phyloP scores from a whole-genome alignment of 441 rosid species.

The Heliophila coronopifolia region DNA sequence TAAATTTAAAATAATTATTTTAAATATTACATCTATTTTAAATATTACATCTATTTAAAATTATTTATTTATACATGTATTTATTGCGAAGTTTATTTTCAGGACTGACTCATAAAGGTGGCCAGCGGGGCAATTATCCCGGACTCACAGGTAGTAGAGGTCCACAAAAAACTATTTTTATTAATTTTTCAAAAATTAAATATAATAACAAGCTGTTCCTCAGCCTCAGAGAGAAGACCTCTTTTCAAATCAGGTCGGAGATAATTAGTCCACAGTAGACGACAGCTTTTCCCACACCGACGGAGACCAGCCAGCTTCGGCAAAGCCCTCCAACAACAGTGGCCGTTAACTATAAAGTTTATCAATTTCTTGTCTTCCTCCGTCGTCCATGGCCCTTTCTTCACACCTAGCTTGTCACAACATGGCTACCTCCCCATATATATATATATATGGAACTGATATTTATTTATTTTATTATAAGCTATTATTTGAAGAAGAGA shows the following conservation, averaged over 20 bases:
- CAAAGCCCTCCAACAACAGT: constrained; percentile 67
- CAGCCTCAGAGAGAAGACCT: constrained; percentile 58
- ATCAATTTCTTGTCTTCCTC: constrained; percentile 68
- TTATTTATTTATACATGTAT: no score
- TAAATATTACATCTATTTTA: no score
- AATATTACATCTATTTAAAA: no score
- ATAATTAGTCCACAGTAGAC: constrained; percentile 70
- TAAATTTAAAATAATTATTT: no score
- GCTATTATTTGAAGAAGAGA: no score
- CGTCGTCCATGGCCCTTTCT: constrained; percentile 72
- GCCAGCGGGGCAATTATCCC: no score
- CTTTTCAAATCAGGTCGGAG: constrained; percentile 72
- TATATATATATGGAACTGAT: not conserved
- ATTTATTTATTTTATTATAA: not conserved
- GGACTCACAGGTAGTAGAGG: no score
- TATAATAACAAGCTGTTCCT: constrained; percentile 61
- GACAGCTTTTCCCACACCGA: constrained; percentile 74
- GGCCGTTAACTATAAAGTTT: constrained; percentile 52
- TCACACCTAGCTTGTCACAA: constrained; percentile 59
- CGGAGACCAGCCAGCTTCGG: constrained; percentile 69
- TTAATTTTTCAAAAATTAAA: no score
- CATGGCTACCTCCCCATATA: constrained; percentile 49
- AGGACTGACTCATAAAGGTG: no score
- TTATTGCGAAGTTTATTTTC: no score
- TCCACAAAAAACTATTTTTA: no score